Conservation (phyloP, 2,329 filamentous ascomycete species). For the Albifimbria verrucaria region DNA sequence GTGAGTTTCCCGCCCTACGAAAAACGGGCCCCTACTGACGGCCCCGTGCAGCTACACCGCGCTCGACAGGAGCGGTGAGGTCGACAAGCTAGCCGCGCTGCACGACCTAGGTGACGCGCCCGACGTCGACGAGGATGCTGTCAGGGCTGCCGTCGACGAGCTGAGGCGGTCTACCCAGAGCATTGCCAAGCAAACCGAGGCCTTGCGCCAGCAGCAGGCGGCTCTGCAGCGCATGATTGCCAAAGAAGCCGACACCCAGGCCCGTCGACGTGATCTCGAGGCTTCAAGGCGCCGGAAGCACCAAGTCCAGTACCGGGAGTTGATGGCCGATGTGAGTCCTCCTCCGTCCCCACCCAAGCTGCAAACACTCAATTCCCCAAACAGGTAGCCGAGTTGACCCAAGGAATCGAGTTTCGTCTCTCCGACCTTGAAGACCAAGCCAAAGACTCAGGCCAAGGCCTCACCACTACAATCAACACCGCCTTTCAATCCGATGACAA, state of each 20-base stretch:
- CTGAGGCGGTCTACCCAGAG: conserved; percentile 62
- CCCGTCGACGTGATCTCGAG: conserved; percentile 26
- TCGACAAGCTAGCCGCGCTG: conserved; percentile 40
- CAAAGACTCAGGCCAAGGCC: conserved; percentile 37
- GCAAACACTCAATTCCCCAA: background rate
- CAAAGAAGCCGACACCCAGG: conserved; percentile 27
- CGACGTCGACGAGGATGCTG: conserved; percentile 55
- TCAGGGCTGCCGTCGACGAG: conserved; percentile 59
- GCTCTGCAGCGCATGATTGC: conserved; percentile 52
- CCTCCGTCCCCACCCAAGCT: background rate
- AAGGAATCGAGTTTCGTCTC: conserved; percentile 42
- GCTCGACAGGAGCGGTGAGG: conserved; percentile 45
- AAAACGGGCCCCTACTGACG: conserved; percentile 10
- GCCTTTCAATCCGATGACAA: conserved; percentile 62
- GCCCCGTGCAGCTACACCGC: conserved; percentile 41
- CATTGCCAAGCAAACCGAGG: conserved; percentile 62
- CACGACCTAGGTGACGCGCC: conserved; percentile 45
- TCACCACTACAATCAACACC: conserved; percentile 47
- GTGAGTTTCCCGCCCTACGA: conserved; percentile 37
- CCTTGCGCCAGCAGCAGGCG: conserved; percentile 58
- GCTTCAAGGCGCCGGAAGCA: conserved; percentile 21
- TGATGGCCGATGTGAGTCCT: conserved; percentile 37
- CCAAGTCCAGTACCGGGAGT: conserved; percentile 36
- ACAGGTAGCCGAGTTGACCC: conserved; percentile 47
- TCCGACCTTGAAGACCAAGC: conserved; percentile 50